These are phyloP conservation scores for Ascochyta pisi DNA, from an alignment of 2,329 filamentous ascomycete species.

Conservation along the genomic window DNA sequence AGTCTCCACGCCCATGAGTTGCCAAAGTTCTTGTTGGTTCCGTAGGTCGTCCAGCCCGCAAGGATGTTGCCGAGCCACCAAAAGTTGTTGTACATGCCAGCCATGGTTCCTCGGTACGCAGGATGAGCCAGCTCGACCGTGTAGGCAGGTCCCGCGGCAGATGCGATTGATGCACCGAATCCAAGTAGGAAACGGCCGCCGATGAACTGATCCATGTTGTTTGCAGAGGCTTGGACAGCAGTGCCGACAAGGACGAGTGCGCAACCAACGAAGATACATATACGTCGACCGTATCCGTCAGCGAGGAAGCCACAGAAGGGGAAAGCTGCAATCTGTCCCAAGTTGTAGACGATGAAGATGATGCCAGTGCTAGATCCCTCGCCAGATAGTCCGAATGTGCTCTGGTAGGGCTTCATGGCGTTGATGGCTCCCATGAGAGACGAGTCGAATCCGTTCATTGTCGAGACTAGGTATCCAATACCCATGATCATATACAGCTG, in stretches of 20 bases:
- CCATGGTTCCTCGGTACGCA: slow-evolving; percentile 65
- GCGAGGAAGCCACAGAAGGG: slow-evolving; percentile 53
- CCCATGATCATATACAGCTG: slow-evolving; percentile 45
- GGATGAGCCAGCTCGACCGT: slow-evolving; percentile 68
- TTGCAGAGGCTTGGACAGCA: slow-evolving; percentile 59
- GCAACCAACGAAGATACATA: slow-evolving; percentile 65
- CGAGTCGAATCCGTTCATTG: slow-evolving; percentile 47
- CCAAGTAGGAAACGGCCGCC: slow-evolving; percentile 52
- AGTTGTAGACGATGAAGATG: slow-evolving; percentile 55
- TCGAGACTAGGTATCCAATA: slow-evolving; percentile 45
- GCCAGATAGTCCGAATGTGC: slow-evolving; percentile 57
- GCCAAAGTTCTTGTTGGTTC: slow-evolving; percentile 45
- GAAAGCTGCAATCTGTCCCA: slow-evolving; percentile 60
- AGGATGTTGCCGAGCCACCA: slow-evolving; percentile 60
- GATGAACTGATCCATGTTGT: slow-evolving; percentile 60
- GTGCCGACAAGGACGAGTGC: slow-evolving; percentile 60
- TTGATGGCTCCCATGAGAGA: slow-evolving; percentile 59
- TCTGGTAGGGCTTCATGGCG: slow-evolving; percentile 60
- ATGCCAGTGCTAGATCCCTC: slow-evolving; percentile 59
- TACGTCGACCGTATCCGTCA: slow-evolving; percentile 57
- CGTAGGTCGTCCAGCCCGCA: slow-evolving; percentile 61
- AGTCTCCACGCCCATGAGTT: slow-evolving; percentile 62
- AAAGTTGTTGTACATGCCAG: slow-evolving; percentile 62
- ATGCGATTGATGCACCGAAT: slow-evolving; percentile 62
- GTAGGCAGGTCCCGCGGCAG: slow-evolving; percentile 65